phyloP scores from a whole-genome alignment of 768 basidiomycete species.

The Termitomyces sp. region DNA sequence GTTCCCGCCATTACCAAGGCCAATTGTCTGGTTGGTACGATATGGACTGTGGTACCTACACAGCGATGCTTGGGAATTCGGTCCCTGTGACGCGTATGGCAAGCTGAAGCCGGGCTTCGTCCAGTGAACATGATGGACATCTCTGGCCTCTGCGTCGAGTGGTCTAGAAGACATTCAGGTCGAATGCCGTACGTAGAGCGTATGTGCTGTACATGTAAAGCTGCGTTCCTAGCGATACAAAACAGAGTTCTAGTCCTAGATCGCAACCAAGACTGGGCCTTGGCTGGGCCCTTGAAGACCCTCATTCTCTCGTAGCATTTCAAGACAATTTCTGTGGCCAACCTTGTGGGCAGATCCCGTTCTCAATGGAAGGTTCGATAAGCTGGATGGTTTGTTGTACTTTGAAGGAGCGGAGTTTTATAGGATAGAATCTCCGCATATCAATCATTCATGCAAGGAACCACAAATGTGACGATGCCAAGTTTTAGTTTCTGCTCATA shows the following conservation, averaged over 20 bases:
- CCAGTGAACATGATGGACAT: neutral
- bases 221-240: no score
- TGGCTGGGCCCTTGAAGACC: neutral
- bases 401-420: no score
- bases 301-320: neutral
- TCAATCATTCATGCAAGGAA: no score
- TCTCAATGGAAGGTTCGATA: no score
- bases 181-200: neutral
- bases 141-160: neutral
- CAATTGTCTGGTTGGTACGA: slow-evolving; percentile 16
- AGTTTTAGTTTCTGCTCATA: no score
- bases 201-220: neutral
- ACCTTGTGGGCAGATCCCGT: no score
- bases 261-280: neutral
- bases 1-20: slow-evolving; percentile 23
- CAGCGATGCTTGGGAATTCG: slow-evolving; percentile 25
- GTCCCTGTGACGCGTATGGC: slow-evolving; percentile 21
- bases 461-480: no score
- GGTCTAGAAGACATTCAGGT: no score
- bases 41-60: slow-evolving; percentile 21
- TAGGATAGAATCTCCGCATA: no score
- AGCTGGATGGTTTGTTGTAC: no score
- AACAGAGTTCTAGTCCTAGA: neutral
- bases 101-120: neutral
- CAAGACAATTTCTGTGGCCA: no score